Conservation (phyloP, 176 grass and related monocot species). For the Ensete glaucum region DNA sequence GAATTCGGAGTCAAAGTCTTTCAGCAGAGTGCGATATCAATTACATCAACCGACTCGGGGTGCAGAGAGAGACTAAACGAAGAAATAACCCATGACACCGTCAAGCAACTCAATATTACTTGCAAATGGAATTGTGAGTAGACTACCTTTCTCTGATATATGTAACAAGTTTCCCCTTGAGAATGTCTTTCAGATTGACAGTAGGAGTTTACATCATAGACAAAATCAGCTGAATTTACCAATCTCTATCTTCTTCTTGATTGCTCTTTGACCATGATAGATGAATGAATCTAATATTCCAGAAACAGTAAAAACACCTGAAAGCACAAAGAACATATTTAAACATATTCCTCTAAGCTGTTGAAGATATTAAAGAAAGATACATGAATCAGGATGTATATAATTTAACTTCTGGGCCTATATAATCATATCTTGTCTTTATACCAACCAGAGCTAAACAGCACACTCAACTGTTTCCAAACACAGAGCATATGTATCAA, state of each 20-base stretch:
- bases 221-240: constrained; percentile 75
- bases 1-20: no score
- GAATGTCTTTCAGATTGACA: neutral
- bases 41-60: no score
- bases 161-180: no score
- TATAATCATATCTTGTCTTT: no score
- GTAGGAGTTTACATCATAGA: neutral
- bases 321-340: neutral
- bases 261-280: constrained; percentile 92
- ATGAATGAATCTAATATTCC: constrained; percentile 92
- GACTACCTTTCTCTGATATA: no score
- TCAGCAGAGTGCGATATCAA: no score
- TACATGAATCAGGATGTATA: neutral
- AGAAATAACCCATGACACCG: no score
- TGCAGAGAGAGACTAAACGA: no score
- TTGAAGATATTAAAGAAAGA: neutral
- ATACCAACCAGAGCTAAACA: no score
- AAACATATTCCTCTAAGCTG: neutral
- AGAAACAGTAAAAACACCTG: constrained; percentile 94
- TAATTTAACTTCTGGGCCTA: no score
- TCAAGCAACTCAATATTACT: no score
- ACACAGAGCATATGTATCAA: neutral
- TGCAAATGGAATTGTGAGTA: no score
- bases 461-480: neutral
- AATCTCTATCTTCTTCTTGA: constrained; percentile 94